Conservation (phyloP, 2,329 filamentous ascomycete genomes). For the Sporothrix schenckii region DNA sequence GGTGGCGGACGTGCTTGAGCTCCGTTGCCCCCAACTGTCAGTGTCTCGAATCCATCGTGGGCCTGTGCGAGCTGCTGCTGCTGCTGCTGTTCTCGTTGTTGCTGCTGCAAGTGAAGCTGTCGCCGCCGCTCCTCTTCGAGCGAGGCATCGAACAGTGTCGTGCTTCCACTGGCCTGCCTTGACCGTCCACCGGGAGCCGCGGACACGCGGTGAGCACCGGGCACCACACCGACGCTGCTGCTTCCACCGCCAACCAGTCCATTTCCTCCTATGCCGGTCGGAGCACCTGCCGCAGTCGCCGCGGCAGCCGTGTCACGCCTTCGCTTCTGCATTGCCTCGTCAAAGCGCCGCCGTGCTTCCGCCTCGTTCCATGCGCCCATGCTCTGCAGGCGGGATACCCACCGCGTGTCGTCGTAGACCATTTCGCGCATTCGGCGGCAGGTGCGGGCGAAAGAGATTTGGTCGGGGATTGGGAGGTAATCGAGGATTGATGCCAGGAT, state of each 20-base stretch:
- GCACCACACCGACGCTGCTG: neutral
- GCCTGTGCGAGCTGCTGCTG: constrained; percentile 28
- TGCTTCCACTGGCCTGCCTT: constrained; percentile 44
- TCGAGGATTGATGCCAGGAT: constrained; percentile 87
- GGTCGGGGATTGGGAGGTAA: constrained; percentile 81
- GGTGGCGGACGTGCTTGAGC: constrained; percentile 36
- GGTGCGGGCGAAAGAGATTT: constrained; percentile 80
- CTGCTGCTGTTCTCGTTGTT: constrained; percentile 50
- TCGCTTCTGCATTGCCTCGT: constrained; percentile 66
- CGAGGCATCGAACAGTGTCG: constrained; percentile 74
- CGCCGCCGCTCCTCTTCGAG: constrained; percentile 61
- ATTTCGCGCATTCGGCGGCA: constrained; percentile 91
- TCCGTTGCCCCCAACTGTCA: constrained; percentile 55
- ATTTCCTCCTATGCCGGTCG: constrained; percentile 36
- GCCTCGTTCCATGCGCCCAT: constrained; percentile 93
- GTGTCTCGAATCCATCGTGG: constrained; percentile 76
- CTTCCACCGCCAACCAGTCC: constrained; percentile 36
- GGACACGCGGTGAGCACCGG: constrained; percentile 23
- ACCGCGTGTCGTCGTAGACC: constrained; percentile 97
- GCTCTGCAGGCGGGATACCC: constrained; percentile 80
- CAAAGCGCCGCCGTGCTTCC: constrained; percentile 79
- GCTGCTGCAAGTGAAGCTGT: constrained; percentile 33
- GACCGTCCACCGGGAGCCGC: constrained; percentile 34
- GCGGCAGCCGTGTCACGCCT: constrained; percentile 54
- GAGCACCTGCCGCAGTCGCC: constrained; percentile 43